Base-by-base conservation (phyloP, 352 stramenopile species). In the Elongisporangium prolatum region DNA sequence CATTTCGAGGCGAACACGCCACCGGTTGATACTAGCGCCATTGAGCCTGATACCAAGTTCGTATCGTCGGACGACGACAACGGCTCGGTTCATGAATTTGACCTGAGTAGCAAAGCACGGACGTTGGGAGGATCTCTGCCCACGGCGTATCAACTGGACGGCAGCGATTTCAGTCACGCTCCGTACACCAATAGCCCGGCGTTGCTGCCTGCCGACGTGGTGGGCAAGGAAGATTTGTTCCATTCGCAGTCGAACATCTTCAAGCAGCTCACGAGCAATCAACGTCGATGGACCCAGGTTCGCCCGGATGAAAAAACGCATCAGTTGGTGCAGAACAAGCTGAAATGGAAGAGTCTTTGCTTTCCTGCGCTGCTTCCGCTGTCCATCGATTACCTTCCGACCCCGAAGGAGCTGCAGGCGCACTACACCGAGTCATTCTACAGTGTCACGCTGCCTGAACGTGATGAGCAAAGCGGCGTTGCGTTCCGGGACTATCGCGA, bases 281-380 rank as follows among this genome's bases (percentile, higher is more conserved):
- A 97, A 52, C 84, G 97, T 13, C 80, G 97, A 55, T 99, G 97
- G 97, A 98, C 84, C 54, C 97, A 99, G 76, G 95, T 99, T 49
- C 74, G 78, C 0, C 74, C 82, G 10, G 75, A 62, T 24, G 77
- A 89, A 66, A 73, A 81, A 18, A 56, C 59, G 49, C 67, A 67
- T n/a, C 51, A 54, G n/a, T 69, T 79, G 20, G 75, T 87, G 17
- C 80, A 91, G 62, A 91, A 93, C 57, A 86, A 96, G 14, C 87
- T 97, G 13, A 99, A 98, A 65, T 99, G 96, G 96, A 98, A 98
- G 59, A 97, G 86, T 63, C 69, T 99, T 20, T 97, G 85, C 48
- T 97, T 98, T 61, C 97, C 97, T 6, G 97, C 97, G 5, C 89
- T 99, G 60, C 75, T 98, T 21, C 93, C 93, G 20, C 75, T 97